These are phyloP conservation scores for Tricharina praecox DNA, from an alignment of 495 filamentous ascomycete genomes.

Conservation along the genomic window DNA sequence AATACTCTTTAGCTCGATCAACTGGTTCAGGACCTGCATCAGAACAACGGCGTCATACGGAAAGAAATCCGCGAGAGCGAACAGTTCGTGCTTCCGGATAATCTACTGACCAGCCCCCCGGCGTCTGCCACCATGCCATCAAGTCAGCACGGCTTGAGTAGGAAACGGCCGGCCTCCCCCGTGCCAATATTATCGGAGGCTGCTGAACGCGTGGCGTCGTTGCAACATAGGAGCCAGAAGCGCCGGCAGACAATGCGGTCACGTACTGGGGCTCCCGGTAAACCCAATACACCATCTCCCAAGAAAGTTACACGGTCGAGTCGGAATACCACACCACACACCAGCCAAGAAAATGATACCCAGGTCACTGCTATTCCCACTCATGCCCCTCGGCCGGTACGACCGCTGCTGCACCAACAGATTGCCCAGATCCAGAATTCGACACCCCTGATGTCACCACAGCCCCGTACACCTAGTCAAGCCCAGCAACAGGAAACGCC, in stretches of 20 bases:
- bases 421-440: constrained; percentile 24
- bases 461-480: constrained; percentile 12
- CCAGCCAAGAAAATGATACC: constrained; percentile 15
- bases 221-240: constrained; percentile 24
- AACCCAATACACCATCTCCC: constrained; percentile 23
- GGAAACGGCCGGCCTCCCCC: constrained; percentile 38
- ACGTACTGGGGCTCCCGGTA: constrained; percentile 16
- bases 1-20: constrained; percentile 37
- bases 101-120: constrained; percentile 17
- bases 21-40: constrained; percentile 34
- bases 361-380: constrained; percentile 18
- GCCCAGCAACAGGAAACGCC: constrained; percentile 28
- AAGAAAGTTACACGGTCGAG: constrained; percentile 25
- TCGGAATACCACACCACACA: constrained; percentile 24
- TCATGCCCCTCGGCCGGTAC: constrained; percentile 22
- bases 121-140: constrained; percentile 18
- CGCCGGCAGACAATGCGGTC: constrained; percentile 24
- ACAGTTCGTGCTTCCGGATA: constrained; percentile 16
- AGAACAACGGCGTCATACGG: constrained; percentile 40
- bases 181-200: constrained; percentile 44
- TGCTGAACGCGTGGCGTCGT: constrained; percentile 33
- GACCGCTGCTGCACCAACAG: constrained; percentile 27
- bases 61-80: constrained; percentile 23
- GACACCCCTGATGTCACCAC: constrained; percentile 14
- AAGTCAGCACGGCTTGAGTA: neutral